Base-by-base conservation (phyloP, 1,284 basidiomycete species). In the Waitea zeae region DNA sequence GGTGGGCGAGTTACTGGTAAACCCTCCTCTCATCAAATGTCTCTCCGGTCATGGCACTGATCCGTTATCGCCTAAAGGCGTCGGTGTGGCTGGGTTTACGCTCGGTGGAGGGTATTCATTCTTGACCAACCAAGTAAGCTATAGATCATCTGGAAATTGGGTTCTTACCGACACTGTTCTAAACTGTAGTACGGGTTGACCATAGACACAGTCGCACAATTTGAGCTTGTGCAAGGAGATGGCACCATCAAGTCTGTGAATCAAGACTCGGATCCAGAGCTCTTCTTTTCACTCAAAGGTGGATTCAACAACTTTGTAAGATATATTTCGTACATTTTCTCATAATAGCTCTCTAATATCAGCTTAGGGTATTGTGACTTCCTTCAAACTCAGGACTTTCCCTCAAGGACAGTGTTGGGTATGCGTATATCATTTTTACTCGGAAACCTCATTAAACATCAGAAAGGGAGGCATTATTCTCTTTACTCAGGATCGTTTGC, bases 271-370 rank as follows among this genome's bases (percentile, higher is more conserved):
- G 40, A 53, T 31, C 35, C 45, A 1, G 54, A 61, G 31, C 44
- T 64, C 2, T 62, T 61, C 39, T 58, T 49, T 28, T 57, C 51
- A n/a, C 40, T 63, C 30, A 32, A 71, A 67, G 70, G 70, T 28
- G 67, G 70, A 12, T 52, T 59, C 41, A 74, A 75, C 41, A 75
- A 74, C 44, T 74, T 70, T 39, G 72, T n/a, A n/a, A n/a, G n/a
- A n/a, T n/a, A n/a, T n/a, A n/a, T n/a, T n/a, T n/a, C n/a, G n/a
- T n/a, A n/a, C n/a, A n/a, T n/a, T n/a, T n/a, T n/a, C n/a, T n/a
- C n/a, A n/a, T n/a, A n/a, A n/a, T n/a, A n/a, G n/a, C n/a, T n/a
- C n/a, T n/a, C n/a, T n/a, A n/a, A n/a, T n/a, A n/a, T n/a, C n/a
- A n/a, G n/a, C n/a, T n/a, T n/a, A n/a, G 39, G 72, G 70, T 1